These are phyloP conservation scores for Malus orientalis DNA, from an alignment of 306 rosid genomes.

Conservation along the genomic window DNA sequence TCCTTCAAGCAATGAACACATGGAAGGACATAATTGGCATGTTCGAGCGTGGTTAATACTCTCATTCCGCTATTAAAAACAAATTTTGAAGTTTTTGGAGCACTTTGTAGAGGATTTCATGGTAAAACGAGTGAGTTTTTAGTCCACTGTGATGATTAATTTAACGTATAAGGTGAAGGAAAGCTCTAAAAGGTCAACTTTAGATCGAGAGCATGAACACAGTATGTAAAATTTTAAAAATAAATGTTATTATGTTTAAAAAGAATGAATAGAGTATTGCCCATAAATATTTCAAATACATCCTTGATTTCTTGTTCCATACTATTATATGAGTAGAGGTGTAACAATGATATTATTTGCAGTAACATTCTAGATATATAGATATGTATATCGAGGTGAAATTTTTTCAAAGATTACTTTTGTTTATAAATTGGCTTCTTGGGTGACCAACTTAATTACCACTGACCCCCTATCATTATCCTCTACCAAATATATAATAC, in stretches of 20 bases:
- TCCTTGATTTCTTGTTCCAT: neutral
- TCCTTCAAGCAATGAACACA: neutral
- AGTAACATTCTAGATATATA: neutral
- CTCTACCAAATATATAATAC: neutral
- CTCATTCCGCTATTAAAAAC: neutral
- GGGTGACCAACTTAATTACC: neutral
- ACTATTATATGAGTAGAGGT: neutral
- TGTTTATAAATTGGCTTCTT: neutral
- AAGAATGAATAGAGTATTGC: neutral
- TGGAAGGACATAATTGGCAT: neutral
- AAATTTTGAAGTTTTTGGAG: neutral
- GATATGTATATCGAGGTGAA: neutral
- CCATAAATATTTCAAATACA: neutral
- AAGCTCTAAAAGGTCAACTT: neutral
- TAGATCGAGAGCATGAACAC: neutral
- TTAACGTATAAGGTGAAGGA: neutral
- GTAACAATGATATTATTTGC: neutral
- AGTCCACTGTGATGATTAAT: neutral
- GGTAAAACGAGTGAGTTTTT: neutral
- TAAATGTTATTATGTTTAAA: neutral
- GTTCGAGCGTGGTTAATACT: neutral
- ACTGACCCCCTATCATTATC: neutral
- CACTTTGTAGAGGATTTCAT: neutral
- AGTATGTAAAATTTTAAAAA: neutral
- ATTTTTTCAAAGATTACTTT: neutral